Base-by-base conservation (phyloP, 2,329 filamentous ascomycete genomes). In the Clarireedia paspali region DNA sequence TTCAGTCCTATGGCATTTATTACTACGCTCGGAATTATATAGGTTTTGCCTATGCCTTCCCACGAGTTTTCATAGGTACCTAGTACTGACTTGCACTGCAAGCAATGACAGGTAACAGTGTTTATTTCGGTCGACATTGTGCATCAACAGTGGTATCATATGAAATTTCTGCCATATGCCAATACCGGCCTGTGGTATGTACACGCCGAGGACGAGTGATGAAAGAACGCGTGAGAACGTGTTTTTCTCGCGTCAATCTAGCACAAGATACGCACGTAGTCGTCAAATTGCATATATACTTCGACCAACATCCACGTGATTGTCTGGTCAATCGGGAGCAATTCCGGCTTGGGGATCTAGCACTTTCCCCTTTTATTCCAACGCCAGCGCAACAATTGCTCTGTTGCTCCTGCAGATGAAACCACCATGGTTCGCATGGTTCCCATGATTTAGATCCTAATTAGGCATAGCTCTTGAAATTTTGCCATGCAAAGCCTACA, bases 21-120 rank as follows among this genome's bases (percentile, higher is more conserved):
- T 2, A 59, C 51, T 54, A 65, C 58, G 15, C 64, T 57, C 26
- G 67, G 66, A 36, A 60, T 66, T 42, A 60, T 64, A 53, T 70
- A 68, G 7, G 59, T 64, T 44, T 64, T 69, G 12, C 68, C 67
- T 42, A 70, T 66, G 5, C 58, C 60, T 57, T 63, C 64, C 67
- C 67, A 70, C 1, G 60, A 59, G 47, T 69, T 70, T 27, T 57
- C 53, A 45, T 67, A 68, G 39, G 56, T 57, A 1, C 62, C 67
- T 20, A 70, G 42, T 34, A 65, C 60, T 7, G 55, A 50, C 12
- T 62, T 59, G 55, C 68, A 70, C 23, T 64, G 60, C 20, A 57
- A 46, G 51, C 68, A 70, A 56, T 56, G 46, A 27, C 53, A 56
- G 27, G 50, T 40, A 34, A 56, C 42, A 23, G 50, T 44, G 27